A percentile compares a stretch with the other conserved stretches of the same genome.
Evolutionary conservation across 1,284 basidiomycete species (phyloP).

Genomic region (Ceratorhiza oryzae-sativae): DNA sequence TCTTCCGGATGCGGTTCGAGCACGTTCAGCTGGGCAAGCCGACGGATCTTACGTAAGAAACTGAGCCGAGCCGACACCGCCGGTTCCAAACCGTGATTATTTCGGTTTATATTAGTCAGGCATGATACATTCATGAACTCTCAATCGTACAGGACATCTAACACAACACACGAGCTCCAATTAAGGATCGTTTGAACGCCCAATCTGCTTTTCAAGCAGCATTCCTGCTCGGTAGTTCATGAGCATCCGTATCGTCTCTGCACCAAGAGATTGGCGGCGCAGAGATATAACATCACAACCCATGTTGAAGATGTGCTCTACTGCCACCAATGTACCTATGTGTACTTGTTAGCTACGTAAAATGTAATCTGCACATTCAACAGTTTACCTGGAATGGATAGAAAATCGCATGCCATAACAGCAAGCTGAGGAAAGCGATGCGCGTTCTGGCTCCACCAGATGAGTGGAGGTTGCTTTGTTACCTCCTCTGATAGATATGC

Average conservation of each 20-base stretch:
- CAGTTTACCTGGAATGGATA: constrained; percentile 6
- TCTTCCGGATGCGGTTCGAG: not conserved
- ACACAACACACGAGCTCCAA: not conserved
- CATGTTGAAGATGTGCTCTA: constrained; percentile 26
- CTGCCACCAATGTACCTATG: constrained; percentile 31
- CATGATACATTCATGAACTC: not conserved
- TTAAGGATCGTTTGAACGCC: not conserved
- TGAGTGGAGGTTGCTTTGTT: not conserved
- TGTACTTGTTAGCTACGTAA: not conserved
- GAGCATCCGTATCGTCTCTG: not conserved
- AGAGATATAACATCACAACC: constrained; percentile 17
- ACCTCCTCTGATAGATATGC: not conserved
- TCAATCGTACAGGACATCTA: not conserved
- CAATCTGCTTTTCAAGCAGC: constrained; percentile 1
- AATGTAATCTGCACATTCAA: not conserved
- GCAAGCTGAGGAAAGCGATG: constrained; percentile 12
- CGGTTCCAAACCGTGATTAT: not conserved
- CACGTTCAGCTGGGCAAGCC: not conserved
- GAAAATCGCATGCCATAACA: not conserved
- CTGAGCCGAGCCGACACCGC: not conserved
- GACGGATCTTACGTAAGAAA: constrained; percentile 1
- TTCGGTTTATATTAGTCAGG: not conserved
- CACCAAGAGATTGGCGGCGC: not conserved
- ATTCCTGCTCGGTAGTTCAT: constrained; percentile 14
- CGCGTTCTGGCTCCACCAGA: constrained; percentile 1